Evolutionary conservation across 108 stramenopile genomes (phyloP).

Genomic region (Cyclostephanos tholiformis): DNA sequence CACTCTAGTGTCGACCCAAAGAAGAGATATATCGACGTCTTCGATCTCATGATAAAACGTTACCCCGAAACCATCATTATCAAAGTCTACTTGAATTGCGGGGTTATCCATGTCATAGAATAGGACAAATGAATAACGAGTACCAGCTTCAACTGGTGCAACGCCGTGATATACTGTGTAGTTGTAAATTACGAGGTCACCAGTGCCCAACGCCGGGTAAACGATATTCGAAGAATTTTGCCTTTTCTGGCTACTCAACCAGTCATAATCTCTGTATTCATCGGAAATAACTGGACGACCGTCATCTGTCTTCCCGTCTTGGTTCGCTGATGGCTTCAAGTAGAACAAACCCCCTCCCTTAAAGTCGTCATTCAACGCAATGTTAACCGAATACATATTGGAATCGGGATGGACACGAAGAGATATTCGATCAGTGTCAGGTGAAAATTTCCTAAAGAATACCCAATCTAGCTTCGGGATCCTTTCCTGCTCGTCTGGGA

Average conservation of each 20-base stretch:
- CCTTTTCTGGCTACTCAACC: constrained; percentile 13
- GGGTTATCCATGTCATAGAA: constrained; percentile 36
- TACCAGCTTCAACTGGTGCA: constrained; percentile 28
- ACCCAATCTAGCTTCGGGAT: constrained; percentile 35
- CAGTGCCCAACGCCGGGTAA: constrained; percentile 27
- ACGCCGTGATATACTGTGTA: constrained; percentile 41
- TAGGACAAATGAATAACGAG: constrained; percentile 21
- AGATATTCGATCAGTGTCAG: constrained; percentile 17
- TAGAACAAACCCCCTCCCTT: constrained; percentile 39
- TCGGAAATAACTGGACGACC: neutral
- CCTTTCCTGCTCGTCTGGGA: constrained; percentile 11
- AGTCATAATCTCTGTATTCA: neutral
- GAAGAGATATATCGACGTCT: constrained; percentile 7
- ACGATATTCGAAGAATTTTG: constrained; percentile 32
- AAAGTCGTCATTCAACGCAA: constrained; percentile 47
- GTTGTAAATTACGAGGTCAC: constrained; percentile 34
- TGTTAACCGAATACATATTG: constrained; percentile 37
- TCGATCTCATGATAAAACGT: constrained; percentile 29
- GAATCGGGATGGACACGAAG: constrained; percentile 32
- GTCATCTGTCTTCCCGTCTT: neutral
- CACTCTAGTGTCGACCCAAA: neutral
- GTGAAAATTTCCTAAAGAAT: constrained; percentile 42
- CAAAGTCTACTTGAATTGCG: constrained; percentile 4
- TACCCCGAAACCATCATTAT: neutral
- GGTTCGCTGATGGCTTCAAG: constrained; percentile 23